Evolutionary conservation across 1,139 yeast genomes (phyloP), one percentile per base, ranked within the genome.

Genomic region (Debaryomyces sp.): DNA sequence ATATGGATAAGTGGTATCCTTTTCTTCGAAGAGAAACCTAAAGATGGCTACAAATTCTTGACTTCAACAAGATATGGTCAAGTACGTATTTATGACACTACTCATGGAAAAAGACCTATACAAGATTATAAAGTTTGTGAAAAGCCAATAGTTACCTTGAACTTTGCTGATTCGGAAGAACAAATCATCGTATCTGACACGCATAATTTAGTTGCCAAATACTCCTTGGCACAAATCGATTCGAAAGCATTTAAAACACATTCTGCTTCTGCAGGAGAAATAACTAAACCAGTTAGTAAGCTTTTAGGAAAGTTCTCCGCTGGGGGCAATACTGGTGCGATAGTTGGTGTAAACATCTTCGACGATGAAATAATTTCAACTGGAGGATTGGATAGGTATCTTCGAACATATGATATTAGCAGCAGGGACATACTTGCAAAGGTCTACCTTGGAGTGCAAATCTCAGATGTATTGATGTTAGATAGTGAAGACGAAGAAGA

Each of bases 361-460:
- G 60, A 64, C 36, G 66, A 64, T 46, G 63, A 58, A n/a, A 56
- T 71, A 9, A 60, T 74, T 30, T 77, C 70, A 12, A 77, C 90
- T 23, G 97, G 96, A 38, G 96, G 97, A 0, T 76, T 91, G 34
- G 98, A 92, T 63, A 77, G 97, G 60, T 92, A 90, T 63, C 75
- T 90, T 38, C 78, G 97, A 49, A 89, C 89, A 2, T 92, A 81
- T 65, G 86, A 89, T 53, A 62, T 83, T 6, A 70, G 68, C 2
- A 66, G 82, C 0, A 74, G 96, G 46, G 80, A 81, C 43, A 71
- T 82, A 45, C 67, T 85, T 15, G 90, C 84, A 9, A 90, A 89
- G 61, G 87, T 89, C 10, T 92, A 81, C 59, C 62, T 86, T 33
- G 96, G 96, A 3, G 81, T 89, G 4, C 90, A 88, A 60, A 77